Evolutionary conservation across 202 grass and related monocot genomes (phyloP).

Genomic region (Sporobolus alterniflorus): DNA sequence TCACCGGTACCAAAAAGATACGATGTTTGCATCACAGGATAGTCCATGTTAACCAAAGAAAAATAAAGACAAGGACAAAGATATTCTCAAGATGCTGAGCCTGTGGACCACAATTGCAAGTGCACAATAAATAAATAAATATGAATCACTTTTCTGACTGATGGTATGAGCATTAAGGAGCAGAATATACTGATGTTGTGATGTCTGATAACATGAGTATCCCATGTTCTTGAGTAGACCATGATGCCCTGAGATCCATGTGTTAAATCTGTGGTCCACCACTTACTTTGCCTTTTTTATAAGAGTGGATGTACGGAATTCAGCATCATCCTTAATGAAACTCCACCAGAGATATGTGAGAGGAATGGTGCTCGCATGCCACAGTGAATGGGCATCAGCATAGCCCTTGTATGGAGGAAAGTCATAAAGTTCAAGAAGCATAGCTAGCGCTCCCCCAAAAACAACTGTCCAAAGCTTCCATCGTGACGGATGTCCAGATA

Average conservation of each 20-base stretch:
- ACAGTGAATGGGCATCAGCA: slow-evolving; percentile 85
- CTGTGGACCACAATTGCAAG: not conserved
- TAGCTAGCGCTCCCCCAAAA: slow-evolving; percentile 61
- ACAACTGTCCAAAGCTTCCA: slow-evolving; percentile 73
- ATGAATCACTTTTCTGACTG: not conserved
- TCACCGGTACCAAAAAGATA: not conserved
- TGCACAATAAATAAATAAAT: slow-evolving; percentile 3
- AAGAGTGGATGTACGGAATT: slow-evolving; percentile 63
- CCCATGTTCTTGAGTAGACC: not conserved
- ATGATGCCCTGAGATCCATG: not conserved
- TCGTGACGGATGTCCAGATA: slow-evolving; percentile 65
- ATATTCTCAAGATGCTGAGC: not conserved
- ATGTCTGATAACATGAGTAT: not conserved
- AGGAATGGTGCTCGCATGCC: slow-evolving; percentile 82
- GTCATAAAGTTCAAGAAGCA: slow-evolving; percentile 83
- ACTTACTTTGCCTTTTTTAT: slow-evolving; percentile 78
- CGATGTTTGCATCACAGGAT: not conserved
- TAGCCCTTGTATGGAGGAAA: slow-evolving; percentile 85
- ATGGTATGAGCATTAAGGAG: slow-evolving; percentile 1
- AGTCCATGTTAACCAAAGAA: not conserved
- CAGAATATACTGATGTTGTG: not conserved
- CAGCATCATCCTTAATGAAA: slow-evolving; percentile 83
- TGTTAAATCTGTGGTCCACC: not conserved
- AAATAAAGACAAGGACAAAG: not conserved
- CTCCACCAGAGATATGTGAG: slow-evolving; percentile 92